These are phyloP conservation scores for Corchorus olitorius DNA, from an alignment of 345 rosid genomes.

Conservation along the genomic window DNA sequence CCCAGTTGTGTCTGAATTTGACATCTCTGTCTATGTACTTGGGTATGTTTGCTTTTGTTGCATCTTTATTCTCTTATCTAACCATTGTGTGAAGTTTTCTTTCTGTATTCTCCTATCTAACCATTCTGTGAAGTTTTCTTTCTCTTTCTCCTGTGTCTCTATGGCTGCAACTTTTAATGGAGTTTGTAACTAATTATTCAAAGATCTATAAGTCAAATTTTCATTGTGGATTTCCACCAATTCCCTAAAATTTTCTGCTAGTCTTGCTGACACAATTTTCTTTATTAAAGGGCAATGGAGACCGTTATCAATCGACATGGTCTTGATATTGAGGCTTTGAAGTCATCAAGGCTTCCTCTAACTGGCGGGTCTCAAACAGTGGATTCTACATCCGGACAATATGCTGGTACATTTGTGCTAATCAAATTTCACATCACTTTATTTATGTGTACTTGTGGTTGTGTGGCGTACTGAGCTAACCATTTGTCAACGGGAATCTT, in stretches of 20 bases:
- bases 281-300: constrained; percentile 86
- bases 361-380: constrained; percentile 72
- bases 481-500: constrained; percentile 17
- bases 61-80: background rate
- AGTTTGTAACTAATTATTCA: background rate
- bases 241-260: background rate
- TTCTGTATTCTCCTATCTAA: background rate
- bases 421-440: constrained; percentile 6
- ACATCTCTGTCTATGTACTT: background rate
- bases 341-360: constrained; percentile 67
- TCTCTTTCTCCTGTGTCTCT: background rate
- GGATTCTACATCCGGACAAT: constrained; percentile 61
- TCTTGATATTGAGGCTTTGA: constrained; percentile 90
- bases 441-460: background rate
- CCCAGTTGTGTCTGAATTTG: background rate
- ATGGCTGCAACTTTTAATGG: background rate
- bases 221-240: background rate
- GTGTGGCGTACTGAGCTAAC: background rate
- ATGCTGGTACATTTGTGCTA: constrained; percentile 58
- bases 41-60: background rate
- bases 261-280: constrained; percentile 25
- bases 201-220: constrained; percentile 17
- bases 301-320: constrained; percentile 91
- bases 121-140: background rate
- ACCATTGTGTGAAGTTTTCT: background rate